Percentiles rank a stretch among this genome's conserved stretches.
phyloP scores from a whole-genome alignment of 352 stramenopile genomes.

The Pythium aquatile region DNA sequence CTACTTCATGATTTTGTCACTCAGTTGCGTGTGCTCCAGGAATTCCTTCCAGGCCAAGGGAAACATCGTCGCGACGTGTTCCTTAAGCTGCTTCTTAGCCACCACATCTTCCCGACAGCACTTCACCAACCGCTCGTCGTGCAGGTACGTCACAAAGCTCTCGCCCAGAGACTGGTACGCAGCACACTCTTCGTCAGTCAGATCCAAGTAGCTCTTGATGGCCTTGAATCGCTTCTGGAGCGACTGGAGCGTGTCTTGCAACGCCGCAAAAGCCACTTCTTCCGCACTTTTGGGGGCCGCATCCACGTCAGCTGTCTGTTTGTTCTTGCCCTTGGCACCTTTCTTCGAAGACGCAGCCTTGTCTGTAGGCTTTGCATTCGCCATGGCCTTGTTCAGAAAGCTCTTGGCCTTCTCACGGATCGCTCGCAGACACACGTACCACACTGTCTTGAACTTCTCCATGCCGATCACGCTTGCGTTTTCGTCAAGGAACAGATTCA shows the following conservation, averaged over 20 bases:
- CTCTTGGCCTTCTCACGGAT: constrained; percentile 82
- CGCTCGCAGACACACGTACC: constrained; percentile 85
- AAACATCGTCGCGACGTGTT: constrained; percentile 63
- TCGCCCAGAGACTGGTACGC: constrained; percentile 51
- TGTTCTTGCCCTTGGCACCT: constrained; percentile 26
- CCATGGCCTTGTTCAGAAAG: constrained; percentile 40
- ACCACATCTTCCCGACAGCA: constrained; percentile 13
- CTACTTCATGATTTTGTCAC: constrained; percentile 30
- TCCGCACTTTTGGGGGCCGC: neutral
- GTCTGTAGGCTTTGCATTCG: constrained; percentile 6
- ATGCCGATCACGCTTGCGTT: constrained; percentile 68
- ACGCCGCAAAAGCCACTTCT: neutral
- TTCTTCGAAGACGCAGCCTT: neutral
- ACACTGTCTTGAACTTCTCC: constrained; percentile 84
- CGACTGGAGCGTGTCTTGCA: constrained; percentile 14
- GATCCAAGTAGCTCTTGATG: constrained; percentile 53
- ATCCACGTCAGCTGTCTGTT: constrained; percentile 10
- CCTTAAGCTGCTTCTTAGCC: constrained; percentile 36
- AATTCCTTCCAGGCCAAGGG: constrained; percentile 74
- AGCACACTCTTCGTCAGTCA: constrained; percentile 37
- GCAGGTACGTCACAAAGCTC: constrained; percentile 63
- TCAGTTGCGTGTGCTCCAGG: constrained; percentile 41
- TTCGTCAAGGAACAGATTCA: constrained; percentile 71
- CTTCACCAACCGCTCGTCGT: constrained; percentile 31
- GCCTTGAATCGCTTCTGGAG: constrained; percentile 52